Conservation (phyloP, 768 basidiomycete genomes). For the Mycena pura region DNA sequence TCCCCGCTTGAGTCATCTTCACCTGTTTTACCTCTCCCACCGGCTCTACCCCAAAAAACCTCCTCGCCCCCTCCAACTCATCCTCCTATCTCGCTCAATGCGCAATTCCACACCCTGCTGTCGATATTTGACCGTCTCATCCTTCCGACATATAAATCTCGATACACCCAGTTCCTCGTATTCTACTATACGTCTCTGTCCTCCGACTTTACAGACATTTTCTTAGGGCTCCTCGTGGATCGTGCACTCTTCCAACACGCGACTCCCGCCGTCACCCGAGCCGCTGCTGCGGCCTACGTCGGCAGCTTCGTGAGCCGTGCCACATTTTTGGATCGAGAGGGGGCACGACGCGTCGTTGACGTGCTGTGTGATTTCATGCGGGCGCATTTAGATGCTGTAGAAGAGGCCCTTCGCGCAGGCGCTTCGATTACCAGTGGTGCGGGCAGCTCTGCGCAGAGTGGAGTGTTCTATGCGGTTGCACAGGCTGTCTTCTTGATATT, state of each 20-base stretch:
- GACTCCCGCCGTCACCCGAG: conserved; percentile 78
- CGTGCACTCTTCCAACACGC: conserved; percentile 72
- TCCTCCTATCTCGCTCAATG: conserved; percentile 44
- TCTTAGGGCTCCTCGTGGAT: conserved; percentile 93
- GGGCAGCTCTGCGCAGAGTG: conserved; percentile 50
- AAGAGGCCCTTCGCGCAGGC: conserved; percentile 52
- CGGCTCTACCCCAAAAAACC: conserved; percentile 3
- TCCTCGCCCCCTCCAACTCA: conserved; percentile 23
- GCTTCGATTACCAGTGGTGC: conserved; percentile 36
- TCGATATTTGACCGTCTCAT: conserved; percentile 94
- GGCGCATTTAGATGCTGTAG: conserved; percentile 77
- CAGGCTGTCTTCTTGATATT: conserved; percentile 97
- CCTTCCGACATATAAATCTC: conserved; percentile 94
- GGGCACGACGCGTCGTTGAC: conserved; percentile 73
- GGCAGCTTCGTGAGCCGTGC: conserved; percentile 93
- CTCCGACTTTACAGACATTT: conserved; percentile 87
- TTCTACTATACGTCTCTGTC: conserved; percentile 96
- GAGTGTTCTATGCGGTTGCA: conserved; percentile 89
- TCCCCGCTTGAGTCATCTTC: conserved; percentile 34
- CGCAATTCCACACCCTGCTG: conserved; percentile 87
- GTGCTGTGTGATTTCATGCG: conserved; percentile 89
- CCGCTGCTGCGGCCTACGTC: conserved; percentile 93
- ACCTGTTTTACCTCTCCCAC: conserved; percentile 28
- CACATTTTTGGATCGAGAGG: conserved; percentile 78
- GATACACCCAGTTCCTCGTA: conserved; percentile 95